Conservation (phyloP, 2,329 filamentous ascomycete genomes). For the Colletotrichum liriopes region DNA sequence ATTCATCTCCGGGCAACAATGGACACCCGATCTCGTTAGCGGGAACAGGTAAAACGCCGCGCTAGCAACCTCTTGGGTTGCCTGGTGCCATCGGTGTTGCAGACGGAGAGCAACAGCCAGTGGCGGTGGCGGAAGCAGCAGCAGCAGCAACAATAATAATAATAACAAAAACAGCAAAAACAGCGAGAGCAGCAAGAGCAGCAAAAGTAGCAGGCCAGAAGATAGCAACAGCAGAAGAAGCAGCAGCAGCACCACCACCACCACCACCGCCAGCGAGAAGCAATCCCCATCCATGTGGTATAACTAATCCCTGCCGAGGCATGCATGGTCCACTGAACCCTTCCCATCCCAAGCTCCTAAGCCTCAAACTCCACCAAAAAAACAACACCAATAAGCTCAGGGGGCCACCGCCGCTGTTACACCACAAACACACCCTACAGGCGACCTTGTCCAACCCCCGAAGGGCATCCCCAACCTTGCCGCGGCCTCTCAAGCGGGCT, state of each 20-base stretch:
- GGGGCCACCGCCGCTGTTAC: neutral
- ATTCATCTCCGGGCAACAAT: constrained; percentile 40
- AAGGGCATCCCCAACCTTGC: constrained; percentile 17
- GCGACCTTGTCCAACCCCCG: constrained; percentile 9
- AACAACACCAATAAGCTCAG: constrained; percentile 30
- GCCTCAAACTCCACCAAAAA: constrained; percentile 36
- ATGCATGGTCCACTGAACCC: constrained; percentile 27
- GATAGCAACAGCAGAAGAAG: too few relatives aligned
- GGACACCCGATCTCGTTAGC: constrained; percentile 35
- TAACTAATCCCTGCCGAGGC: constrained; percentile 24
- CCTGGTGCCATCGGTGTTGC: constrained; percentile 30
- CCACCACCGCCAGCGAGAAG: neutral
- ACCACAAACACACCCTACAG: neutral
- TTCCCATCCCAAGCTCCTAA: constrained; percentile 22
- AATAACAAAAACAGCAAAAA: too few relatives aligned
- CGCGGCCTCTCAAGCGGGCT: constrained; percentile 7
- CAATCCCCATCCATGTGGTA: neutral
- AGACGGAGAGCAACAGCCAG: constrained; percentile 19
- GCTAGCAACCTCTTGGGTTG: neutral
- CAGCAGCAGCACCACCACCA: neutral
- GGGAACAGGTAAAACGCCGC: constrained; percentile 13
- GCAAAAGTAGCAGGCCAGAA: neutral
- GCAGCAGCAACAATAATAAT: neutral
- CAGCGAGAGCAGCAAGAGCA: neutral
- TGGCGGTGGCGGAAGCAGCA: constrained; percentile 1